Base-by-base conservation (phyloP, 2,329 filamentous ascomycete genomes). In the Fusarium fracticaudum region DNA sequence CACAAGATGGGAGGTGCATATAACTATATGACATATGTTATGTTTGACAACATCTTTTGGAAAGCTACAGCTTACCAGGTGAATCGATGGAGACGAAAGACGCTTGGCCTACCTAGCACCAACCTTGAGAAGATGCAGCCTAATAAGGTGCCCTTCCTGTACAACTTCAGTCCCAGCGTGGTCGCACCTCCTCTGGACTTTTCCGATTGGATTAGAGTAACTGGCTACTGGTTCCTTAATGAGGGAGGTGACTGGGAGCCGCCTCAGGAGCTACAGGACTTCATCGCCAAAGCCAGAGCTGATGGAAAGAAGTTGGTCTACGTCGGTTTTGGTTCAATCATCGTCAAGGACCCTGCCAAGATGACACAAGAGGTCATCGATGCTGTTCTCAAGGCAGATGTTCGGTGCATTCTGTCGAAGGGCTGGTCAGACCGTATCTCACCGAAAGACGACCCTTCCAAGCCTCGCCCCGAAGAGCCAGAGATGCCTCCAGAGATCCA, bases 31-130 rank as follows among this genome's bases (percentile, higher is more conserved):
- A 96, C 95, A 0, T 99, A 99, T 77, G 91, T 97, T 71, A 93
- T 98, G 88, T 98, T 99, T 80, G 96, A 99, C 83, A 96, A 93
- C 76, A 90, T 99, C 38, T 98, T 98, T 83, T 99, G 96, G 96
- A 95, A 94, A 80, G 93, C 94, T 12, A 98, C 95, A 24, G 92
- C 95, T 1, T 90, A 93, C 17, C 96, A 98, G 81, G 90, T 99
- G 80, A 99, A 99, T 82, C 89, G 91, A 61, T 99, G 96, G 96
- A 91, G 96, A 72, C 94, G 94, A 81, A 93, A 91, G 73, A 89
- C 92, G 31, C 88, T 99, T 10, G 90, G 91, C 1, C 85, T 99
- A 35, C 93, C 92, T 59, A 92, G 91, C 72, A 99, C 96, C 3
- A 94, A 86, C 66, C 85, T 98, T 48, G 93, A 96, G 80, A 97